phyloP scores from a whole-genome alignment of 345 rosid species.

The Syzygium grande region DNA sequence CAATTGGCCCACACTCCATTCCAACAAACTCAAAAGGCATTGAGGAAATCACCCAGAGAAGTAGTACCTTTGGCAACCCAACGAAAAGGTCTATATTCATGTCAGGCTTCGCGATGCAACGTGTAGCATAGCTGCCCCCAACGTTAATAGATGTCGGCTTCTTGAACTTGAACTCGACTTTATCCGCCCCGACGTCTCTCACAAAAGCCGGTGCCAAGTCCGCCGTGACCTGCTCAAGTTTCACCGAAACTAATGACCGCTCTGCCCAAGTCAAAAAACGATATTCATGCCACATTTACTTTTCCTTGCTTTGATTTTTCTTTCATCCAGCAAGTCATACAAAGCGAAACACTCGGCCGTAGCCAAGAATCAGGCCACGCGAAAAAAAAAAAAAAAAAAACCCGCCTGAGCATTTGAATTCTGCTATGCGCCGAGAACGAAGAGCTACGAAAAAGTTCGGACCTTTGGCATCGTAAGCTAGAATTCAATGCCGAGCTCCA shows the following conservation, averaged over 20 bases:
- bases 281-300: neutral
- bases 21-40: neutral
- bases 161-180: conserved; percentile 69
- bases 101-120: conserved; percentile 55
- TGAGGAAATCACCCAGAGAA: neutral
- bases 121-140: conserved; percentile 69
- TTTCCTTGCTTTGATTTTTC: neutral
- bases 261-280: neutral
- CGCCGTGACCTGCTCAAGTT: conserved; percentile 43
- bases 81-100: conserved; percentile 60
- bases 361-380: neutral
- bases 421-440: neutral
- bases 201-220: conserved; percentile 61
- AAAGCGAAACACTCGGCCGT: too few relatives aligned
- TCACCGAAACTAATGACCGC: neutral
- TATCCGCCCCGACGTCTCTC: conserved; percentile 69
- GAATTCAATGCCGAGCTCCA: neutral
- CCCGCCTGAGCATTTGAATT: neutral
- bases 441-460: neutral
- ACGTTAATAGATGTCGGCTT: conserved; percentile 52
- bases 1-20: neutral
- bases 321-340: too few relatives aligned
- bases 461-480: neutral
- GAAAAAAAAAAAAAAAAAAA: neutral
- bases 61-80: conserved; percentile 73